These are phyloP conservation scores for Aspergillus alliaceus DNA, from an alignment of 2,329 filamentous ascomycete genomes.

Conservation along the genomic window DNA sequence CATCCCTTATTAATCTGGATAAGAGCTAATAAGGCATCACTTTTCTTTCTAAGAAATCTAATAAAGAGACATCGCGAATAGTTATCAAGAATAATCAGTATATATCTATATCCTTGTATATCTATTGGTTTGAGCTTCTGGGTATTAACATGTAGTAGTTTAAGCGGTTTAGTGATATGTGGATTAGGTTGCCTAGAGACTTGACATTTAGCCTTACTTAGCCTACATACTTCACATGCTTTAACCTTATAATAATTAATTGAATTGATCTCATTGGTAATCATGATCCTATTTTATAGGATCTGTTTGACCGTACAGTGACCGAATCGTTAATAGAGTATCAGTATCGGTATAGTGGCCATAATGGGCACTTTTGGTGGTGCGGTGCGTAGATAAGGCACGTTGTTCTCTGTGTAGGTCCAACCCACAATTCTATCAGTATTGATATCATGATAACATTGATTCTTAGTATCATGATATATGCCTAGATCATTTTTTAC, in stretches of 20 bases:
- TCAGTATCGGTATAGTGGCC: neutral
- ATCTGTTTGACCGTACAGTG: neutral
- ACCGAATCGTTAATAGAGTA: neutral
- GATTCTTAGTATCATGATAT: neutral
- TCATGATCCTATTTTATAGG: neutral
- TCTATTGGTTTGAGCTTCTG: neutral
- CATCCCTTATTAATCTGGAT: neutral
- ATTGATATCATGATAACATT: neutral
- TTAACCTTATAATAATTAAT: neutral
- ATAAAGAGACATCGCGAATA: neutral
- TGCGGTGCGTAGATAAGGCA: neutral
- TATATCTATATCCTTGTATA: neutral
- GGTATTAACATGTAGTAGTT: neutral
- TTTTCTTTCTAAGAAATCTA: neutral
- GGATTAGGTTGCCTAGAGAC: neutral
- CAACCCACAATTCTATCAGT: neutral
- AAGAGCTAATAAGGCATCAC: neutral
- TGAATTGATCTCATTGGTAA: neutral
- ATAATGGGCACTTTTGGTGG: neutral
- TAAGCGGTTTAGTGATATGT: neutral
- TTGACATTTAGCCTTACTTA: neutral
- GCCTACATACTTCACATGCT: neutral
- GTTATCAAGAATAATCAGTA: neutral
- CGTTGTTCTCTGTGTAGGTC: neutral
- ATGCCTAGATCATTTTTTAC: neutral